Conservation (phyloP, 805 yeast genomes). For the Candida pseudoglaebosa region DNA sequence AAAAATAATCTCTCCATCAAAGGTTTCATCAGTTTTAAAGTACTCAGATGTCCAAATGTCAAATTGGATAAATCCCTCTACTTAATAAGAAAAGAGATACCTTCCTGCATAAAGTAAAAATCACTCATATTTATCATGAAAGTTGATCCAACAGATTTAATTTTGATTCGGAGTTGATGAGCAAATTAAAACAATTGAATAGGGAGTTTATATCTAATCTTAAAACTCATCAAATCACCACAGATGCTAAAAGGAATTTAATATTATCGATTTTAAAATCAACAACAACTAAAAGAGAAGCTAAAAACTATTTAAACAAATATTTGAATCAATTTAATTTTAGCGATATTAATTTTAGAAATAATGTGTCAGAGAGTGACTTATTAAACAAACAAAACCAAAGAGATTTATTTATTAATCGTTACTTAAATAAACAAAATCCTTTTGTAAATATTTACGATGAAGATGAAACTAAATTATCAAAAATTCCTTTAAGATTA, state of each 20-base stretch:
- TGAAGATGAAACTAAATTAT: slow-evolving; percentile 29
- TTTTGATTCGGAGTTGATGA: slow-evolving; percentile 17
- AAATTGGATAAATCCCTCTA: too few species aligned
- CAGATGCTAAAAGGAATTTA: slow-evolving; percentile 57
- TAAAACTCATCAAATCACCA: slow-evolving; percentile 25
- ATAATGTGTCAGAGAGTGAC: slow-evolving; percentile 2
- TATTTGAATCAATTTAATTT: slow-evolving; percentile 50
- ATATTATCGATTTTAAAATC: slow-evolving; percentile 82
- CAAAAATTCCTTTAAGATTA: slow-evolving; percentile 44
- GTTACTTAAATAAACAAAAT: slow-evolving; percentile 28
- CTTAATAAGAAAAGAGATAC: too few species aligned
- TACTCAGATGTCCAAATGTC: too few species aligned
- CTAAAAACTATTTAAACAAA: slow-evolving; percentile 70
- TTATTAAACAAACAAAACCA: slow-evolving; percentile 22
- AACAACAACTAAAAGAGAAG: slow-evolving; percentile 92
- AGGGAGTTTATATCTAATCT: slow-evolving; percentile 36
- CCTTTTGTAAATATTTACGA: slow-evolving; percentile 32
- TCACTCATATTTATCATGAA: too few species aligned
- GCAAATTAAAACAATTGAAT: slow-evolving; percentile 23
- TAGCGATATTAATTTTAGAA: slow-evolving; percentile 13
- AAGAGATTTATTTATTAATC: slow-evolving; percentile 28
- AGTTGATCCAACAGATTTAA: not conserved
- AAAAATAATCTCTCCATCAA: too few species aligned
- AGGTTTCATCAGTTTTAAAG: too few species aligned
- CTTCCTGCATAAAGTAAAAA: not conserved